These are phyloP conservation scores for Calonectria naviculata DNA, from an alignment of 2,329 filamentous ascomycete genomes.

Conservation along the genomic window DNA sequence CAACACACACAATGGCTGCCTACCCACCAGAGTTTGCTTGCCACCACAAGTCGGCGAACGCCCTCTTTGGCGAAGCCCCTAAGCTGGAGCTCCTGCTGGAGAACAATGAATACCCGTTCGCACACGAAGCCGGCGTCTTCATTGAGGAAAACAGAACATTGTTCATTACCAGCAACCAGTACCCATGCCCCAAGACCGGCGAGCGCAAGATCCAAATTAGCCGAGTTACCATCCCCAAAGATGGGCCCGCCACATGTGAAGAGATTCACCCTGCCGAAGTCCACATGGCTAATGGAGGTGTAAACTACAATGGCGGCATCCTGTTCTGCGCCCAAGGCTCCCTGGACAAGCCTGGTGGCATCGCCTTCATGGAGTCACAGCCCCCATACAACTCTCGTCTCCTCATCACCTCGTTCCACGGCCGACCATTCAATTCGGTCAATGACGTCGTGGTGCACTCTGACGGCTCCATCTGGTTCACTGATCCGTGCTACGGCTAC, in stretches of 20 bases:
- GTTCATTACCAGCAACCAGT: constrained; percentile 50
- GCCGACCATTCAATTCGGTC: constrained; percentile 59
- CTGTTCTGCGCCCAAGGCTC: constrained; percentile 56
- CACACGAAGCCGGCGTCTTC: constrained; percentile 58
- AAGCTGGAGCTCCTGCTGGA: constrained; percentile 50
- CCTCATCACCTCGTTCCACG: constrained; percentile 53
- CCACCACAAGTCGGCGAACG: constrained; percentile 23
- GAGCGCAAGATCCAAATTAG: constrained; percentile 44
- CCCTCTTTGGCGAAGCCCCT: constrained; percentile 49
- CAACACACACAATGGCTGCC: not conserved
- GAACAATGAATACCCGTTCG: constrained; percentile 55
- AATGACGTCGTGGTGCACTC: constrained; percentile 58
- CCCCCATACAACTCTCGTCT: constrained; percentile 42
- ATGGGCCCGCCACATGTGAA: constrained; percentile 37
- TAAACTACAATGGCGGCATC: constrained; percentile 55
- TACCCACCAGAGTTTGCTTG: constrained; percentile 21
- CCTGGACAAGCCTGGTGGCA: constrained; percentile 33
- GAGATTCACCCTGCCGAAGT: constrained; percentile 47
- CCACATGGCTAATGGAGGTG: constrained; percentile 60
- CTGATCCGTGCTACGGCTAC: constrained; percentile 60
- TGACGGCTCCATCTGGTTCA: constrained; percentile 61
- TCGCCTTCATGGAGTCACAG: constrained; percentile 46
- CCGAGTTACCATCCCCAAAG: constrained; percentile 34
- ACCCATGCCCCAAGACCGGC: constrained; percentile 29
- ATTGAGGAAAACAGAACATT: constrained; percentile 41